Conservation (phyloP, 1,139 yeast species). For the Lodderomyces margitis region DNA sequence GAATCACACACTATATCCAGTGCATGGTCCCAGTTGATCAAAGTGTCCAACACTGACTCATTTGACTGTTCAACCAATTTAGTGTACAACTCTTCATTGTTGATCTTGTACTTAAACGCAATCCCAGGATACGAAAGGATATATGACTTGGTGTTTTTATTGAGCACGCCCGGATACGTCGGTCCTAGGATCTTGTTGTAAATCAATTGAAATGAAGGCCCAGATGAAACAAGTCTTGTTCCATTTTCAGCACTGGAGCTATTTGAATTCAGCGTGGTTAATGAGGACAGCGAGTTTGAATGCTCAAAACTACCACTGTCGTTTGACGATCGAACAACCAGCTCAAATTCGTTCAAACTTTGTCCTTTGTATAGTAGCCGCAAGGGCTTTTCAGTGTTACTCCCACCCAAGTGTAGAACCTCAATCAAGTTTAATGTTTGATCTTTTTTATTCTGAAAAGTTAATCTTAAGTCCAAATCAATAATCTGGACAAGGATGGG, state of each 20-base stretch:
- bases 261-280: slow-evolving; percentile 9
- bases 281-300: neutral
- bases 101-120: slow-evolving; percentile 40
- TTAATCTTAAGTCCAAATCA: slow-evolving; percentile 33
- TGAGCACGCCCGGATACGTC: slow-evolving; percentile 53
- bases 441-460: slow-evolving; percentile 38
- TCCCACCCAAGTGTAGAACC: slow-evolving; percentile 27
- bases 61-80: slow-evolving; percentile 17
- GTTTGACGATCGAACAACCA: neutral
- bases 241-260: slow-evolving; percentile 1
- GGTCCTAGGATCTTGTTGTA: slow-evolving; percentile 64
- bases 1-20: slow-evolving; percentile 33
- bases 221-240: slow-evolving; percentile 5
- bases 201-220: slow-evolving; percentile 38
- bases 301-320: neutral
- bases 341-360: slow-evolving; percentile 25
- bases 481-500: slow-evolving; percentile 34
- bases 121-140: slow-evolving; percentile 56
- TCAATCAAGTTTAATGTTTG: slow-evolving; percentile 50
- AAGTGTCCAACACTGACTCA: slow-evolving; percentile 25
- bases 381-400: slow-evolving; percentile 11
- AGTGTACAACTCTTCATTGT: slow-evolving; percentile 19
- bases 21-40: slow-evolving; percentile 32
- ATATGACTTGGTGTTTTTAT: slow-evolving; percentile 23
- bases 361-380: slow-evolving; percentile 33